A percentile compares a stretch with the other conserved stretches of the same genome.
These are phyloP conservation scores for Austroboletus eburneus DNA, from an alignment of 768 basidiomycete genomes.

Conservation along the genomic window DNA sequence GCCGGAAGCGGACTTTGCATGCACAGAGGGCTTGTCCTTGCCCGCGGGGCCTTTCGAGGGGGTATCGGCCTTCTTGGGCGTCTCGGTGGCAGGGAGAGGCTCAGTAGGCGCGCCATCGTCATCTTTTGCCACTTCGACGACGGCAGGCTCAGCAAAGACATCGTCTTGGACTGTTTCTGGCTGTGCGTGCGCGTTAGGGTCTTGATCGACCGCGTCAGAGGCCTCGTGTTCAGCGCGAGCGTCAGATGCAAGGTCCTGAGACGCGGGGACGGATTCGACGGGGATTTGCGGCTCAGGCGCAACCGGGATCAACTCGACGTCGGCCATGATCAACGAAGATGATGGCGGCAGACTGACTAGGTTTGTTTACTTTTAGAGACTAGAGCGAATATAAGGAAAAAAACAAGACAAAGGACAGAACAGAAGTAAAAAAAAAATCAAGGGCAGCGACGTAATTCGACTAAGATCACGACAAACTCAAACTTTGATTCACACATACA, in stretches of 20 bases:
- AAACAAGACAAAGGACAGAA: slow-evolving; percentile 5
- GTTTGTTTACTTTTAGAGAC: neutral
- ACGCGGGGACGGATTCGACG: slow-evolving; percentile 20
- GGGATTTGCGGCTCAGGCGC: slow-evolving; percentile 18
- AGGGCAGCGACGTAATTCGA: slow-evolving; percentile 10
- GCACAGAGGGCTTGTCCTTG: slow-evolving; percentile 35
- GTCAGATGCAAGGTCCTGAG: slow-evolving; percentile 20
- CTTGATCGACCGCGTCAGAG: slow-evolving; percentile 31
- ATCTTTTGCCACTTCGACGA: slow-evolving; percentile 15
- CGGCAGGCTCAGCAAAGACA: slow-evolving; percentile 11
- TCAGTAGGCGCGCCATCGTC: slow-evolving; percentile 11
- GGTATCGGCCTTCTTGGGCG: slow-evolving; percentile 23
- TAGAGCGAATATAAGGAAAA: slow-evolving; percentile 11
- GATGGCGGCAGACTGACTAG: slow-evolving; percentile 8
- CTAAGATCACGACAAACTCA: slow-evolving; percentile 1
- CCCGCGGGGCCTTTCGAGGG: slow-evolving; percentile 23
- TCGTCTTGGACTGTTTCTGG: slow-evolving; percentile 20
- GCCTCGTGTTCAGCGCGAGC: slow-evolving; percentile 38
- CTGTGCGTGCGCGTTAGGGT: slow-evolving; percentile 16
- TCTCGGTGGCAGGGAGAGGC: slow-evolving; percentile 16
- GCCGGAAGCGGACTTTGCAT: slow-evolving; percentile 39
- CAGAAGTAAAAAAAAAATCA: slow-evolving; percentile 6
- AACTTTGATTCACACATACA: slow-evolving; percentile 15
- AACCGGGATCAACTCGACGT: slow-evolving; percentile 27
- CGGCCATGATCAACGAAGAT: slow-evolving; percentile 34